Conservation (phyloP, 2,329 filamentous ascomycete species). For the Aspergillus floridensis region DNA sequence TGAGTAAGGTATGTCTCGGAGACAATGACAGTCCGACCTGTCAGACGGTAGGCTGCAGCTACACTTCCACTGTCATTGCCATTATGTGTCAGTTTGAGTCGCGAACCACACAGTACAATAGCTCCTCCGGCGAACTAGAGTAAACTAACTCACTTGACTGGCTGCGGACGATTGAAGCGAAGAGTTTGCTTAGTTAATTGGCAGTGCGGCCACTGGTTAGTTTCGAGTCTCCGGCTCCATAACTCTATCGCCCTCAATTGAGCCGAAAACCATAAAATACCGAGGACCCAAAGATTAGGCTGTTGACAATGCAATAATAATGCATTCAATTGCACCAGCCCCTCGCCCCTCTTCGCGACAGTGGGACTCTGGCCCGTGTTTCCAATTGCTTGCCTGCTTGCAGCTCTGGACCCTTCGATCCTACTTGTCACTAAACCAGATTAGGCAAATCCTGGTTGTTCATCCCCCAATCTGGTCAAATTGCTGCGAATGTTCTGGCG, state of each 20-base stretch:
- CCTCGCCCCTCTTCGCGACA: neutral
- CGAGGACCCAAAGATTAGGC: neutral
- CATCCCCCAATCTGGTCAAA: neutral
- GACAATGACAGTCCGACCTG: too few relatives aligned
- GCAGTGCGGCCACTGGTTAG: neutral
- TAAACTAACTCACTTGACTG: too few relatives aligned
- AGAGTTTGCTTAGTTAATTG: neutral
- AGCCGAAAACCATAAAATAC: neutral
- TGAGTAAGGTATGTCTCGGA: neutral
- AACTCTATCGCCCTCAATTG: neutral
- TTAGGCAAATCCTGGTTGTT: neutral
- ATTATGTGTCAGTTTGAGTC: neutral
- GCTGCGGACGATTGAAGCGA: neutral
- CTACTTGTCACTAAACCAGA: neutral
- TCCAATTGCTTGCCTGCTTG: neutral
- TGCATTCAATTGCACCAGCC: neutral
- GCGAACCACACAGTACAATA: neutral
- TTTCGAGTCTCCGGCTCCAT: neutral
- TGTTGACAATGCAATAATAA: neutral
- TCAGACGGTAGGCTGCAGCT: neutral
- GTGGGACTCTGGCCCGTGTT: neutral
- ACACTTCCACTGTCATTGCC: neutral
- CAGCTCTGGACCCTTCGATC: neutral
- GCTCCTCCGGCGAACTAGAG: neutral
- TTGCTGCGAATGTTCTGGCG: neutral